Base-by-base conservation (phyloP, 2,329 filamentous ascomycete genomes). In the Cladosporium sp. region DNA sequence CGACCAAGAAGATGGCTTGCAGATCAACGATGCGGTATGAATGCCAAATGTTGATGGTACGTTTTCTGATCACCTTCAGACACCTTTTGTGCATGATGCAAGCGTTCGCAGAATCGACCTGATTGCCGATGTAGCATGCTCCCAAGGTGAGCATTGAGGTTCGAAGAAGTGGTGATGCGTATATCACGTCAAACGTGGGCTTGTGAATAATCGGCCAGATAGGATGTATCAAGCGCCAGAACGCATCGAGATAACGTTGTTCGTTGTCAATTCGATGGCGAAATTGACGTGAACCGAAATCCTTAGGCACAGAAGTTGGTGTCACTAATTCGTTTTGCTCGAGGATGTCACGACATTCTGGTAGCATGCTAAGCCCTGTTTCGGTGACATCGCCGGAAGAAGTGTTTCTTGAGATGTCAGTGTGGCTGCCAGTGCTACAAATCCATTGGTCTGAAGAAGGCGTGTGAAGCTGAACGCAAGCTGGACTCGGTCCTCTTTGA, bases 111-210 rank as follows among this genome's bases (percentile, higher is more conserved):
- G 70, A 70, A 35, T 72, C 70, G 48, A 64, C 64, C 39, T 68
- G 60, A 40, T 72, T 66, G 52, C 66, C 67, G 45, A 71, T 70
- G 44, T 73, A 73, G 47, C 77, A 73, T 4, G 71, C 74, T 34
- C 76, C 76, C 24, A 78, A 68, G 4, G 75, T 73, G 40, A 77
- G 65, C 66, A 78, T 75, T n/a, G 75, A 71, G 22, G 75, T 74
- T 40, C 66, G 69, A n/a, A 78, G 68, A 63, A 79, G 69, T 12
- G 76, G 76, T n/a, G 74, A 70, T n/a, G 66, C 62, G 45, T 59
- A 64, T 57, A 70, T 53, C 58, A 69, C 44, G 53, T 67, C 61
- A 68, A 74, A 74, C 49, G 73, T 72, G 65, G 72, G 66, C 65
- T 68, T 71, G 68, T 78, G 74, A 59, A 78, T 60, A 58, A 78